phyloP scores from a whole-genome alignment of 2,329 filamentous ascomycete genomes.

The Teratosphaeria gauchensis region DNA sequence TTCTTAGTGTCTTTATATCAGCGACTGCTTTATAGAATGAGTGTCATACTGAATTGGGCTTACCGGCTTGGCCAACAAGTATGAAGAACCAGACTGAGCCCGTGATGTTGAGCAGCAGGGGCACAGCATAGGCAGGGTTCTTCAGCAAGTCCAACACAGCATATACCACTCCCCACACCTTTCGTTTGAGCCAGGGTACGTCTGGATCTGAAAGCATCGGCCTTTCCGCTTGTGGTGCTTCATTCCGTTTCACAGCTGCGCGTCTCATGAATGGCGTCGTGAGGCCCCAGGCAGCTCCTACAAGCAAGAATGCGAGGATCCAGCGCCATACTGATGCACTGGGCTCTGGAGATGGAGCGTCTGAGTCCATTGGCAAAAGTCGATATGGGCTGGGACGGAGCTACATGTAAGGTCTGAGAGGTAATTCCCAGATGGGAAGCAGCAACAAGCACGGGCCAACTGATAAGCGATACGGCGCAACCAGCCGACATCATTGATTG shows the following conservation, averaged over 20 bases:
- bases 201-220: conserved; percentile 34
- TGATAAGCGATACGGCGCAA: background rate
- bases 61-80: conserved; percentile 83
- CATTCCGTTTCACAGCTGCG: conserved; percentile 54
- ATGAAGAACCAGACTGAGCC: conserved; percentile 96
- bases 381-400: background rate
- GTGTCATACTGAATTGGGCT: conserved; percentile 21
- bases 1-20: conserved; percentile 43
- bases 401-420: background rate
- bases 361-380: conserved; percentile 18
- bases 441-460: background rate
- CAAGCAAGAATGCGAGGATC: conserved; percentile 78
- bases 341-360: conserved; percentile 13
- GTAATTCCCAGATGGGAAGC: background rate
- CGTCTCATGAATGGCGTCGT: conserved; percentile 82
- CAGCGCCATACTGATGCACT: conserved; percentile 59
- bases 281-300: conserved; percentile 86
- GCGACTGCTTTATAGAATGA: background rate
- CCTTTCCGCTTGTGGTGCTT: conserved; percentile 39
- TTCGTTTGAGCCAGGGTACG: conserved; percentile 52
- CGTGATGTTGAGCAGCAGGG: conserved; percentile 77
- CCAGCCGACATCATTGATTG: background rate
- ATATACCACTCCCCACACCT: conserved; percentile 57
- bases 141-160: conserved; percentile 67
- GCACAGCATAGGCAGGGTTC: conserved; percentile 76